phyloP scores from a whole-genome alignment of 179 eudicot species.

The Dionaea muscipula region DNA sequence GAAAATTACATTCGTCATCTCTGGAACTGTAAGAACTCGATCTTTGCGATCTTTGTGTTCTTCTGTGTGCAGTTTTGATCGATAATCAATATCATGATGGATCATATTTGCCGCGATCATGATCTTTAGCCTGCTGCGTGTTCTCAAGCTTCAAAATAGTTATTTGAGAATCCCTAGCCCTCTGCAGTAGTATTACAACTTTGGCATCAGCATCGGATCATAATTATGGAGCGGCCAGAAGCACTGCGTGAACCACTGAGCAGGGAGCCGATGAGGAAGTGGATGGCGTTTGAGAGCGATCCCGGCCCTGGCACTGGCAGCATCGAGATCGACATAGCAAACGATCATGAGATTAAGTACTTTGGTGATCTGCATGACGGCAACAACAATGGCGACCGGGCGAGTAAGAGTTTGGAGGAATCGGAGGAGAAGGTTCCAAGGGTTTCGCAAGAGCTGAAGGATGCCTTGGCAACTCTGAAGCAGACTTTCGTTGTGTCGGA shows the following conservation, averaged over 20 bases:
- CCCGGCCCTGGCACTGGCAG: background rate
- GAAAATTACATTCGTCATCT: too few species aligned
- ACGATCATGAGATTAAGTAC: background rate
- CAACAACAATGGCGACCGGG: slow-evolving; percentile 15
- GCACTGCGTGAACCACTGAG: background rate
- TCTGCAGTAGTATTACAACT: too few species aligned
- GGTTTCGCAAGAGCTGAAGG: slow-evolving; percentile 80
- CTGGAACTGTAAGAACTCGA: too few species aligned
- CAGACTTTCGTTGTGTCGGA: slow-evolving; percentile 97
- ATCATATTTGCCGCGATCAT: too few species aligned
- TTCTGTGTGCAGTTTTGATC: too few species aligned
- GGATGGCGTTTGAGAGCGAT: slow-evolving; percentile 44
- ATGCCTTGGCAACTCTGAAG: slow-evolving; percentile 67
- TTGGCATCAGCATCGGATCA: background rate
- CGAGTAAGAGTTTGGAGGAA: slow-evolving; percentile 24
- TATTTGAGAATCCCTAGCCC: too few species aligned
- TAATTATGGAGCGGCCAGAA: background rate
- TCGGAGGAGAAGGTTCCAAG: slow-evolving; percentile 26
- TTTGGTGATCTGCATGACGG: too few species aligned
- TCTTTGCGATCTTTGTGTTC: too few species aligned
- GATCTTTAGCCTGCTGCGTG: too few species aligned
- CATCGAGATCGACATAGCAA: background rate
- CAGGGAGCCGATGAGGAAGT: slow-evolving; percentile 11
- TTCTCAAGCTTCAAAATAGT: too few species aligned
- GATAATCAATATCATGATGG: too few species aligned